phyloP scores from a whole-genome alignment of 768 basidiomycete genomes.

The Leccinellum albellum region DNA sequence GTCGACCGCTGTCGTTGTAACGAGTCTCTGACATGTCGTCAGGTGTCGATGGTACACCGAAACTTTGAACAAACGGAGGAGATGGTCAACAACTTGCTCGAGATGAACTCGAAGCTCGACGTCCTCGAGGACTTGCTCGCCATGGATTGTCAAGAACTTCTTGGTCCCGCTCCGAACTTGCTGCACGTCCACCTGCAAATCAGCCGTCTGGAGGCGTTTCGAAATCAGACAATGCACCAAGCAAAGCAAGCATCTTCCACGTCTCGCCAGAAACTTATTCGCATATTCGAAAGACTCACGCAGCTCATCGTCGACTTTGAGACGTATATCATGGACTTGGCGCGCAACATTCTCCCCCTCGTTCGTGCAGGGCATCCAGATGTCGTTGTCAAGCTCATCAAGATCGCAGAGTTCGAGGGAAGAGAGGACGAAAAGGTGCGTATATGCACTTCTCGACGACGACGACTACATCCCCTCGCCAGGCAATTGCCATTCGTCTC shows the following conservation, averaged over 20 bases:
- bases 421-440: slow-evolving; percentile 89
- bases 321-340: slow-evolving; percentile 73
- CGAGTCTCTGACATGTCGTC: not conserved
- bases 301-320: slow-evolving; percentile 81
- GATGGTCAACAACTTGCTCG: slow-evolving; percentile 90
- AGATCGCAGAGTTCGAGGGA: slow-evolving; percentile 92
- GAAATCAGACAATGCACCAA: slow-evolving; percentile 92
- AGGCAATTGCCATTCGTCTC: slow-evolving; percentile 92
- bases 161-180: slow-evolving; percentile 84
- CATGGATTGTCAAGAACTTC: slow-evolving; percentile 68
- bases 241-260: slow-evolving; percentile 77
- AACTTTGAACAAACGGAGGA: slow-evolving; percentile 95
- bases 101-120: slow-evolving; percentile 84
- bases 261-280: slow-evolving; percentile 63
- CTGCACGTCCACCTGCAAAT: slow-evolving; percentile 89
- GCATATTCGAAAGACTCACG: slow-evolving; percentile 84
- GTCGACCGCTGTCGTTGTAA: slow-evolving; percentile 24
- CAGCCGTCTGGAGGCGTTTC: slow-evolving; percentile 87
- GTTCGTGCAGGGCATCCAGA: slow-evolving; percentile 74
- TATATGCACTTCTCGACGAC: not conserved
- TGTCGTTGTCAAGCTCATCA: slow-evolving; percentile 88
- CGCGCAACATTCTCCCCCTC: slow-evolving; percentile 72
- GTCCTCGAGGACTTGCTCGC: slow-evolving; percentile 74
- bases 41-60: slow-evolving; percentile 95
- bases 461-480: not conserved